phyloP scores from a whole-genome alignment of 1,139 yeast genomes.

The Taphrina populina region DNA sequence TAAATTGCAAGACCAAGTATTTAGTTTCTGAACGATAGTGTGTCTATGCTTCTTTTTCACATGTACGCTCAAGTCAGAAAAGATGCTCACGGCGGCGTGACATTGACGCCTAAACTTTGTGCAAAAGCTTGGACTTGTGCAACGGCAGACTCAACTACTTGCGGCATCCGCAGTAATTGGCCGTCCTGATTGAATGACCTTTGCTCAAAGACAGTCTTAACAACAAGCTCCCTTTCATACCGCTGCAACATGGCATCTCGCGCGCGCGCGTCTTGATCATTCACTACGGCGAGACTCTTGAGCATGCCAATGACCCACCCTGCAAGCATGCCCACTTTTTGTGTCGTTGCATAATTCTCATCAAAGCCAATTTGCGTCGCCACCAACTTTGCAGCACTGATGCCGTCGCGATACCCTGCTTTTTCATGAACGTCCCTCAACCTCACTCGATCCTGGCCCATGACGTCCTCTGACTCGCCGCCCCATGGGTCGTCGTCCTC shows the following conservation, averaged over 20 bases:
- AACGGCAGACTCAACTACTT: too few relatives aligned
- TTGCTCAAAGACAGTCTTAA: too few relatives aligned
- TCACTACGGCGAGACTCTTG: background rate
- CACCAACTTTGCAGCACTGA: constrained; percentile 7
- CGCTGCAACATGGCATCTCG: too few relatives aligned
- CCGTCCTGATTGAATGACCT: too few relatives aligned
- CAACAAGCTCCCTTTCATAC: too few relatives aligned
- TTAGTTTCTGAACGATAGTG: constrained; percentile 79
- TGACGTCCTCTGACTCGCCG: background rate
- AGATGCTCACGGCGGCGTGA: too few relatives aligned
- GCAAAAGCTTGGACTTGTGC: too few relatives aligned
- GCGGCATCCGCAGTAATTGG: too few relatives aligned
- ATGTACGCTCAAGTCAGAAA: too few relatives aligned
- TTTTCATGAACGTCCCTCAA: constrained; percentile 11
- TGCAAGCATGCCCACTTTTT: constrained; percentile 1
- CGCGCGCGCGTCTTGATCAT: too few relatives aligned
- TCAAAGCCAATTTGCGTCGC: constrained; percentile 26
- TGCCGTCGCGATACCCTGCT: constrained; percentile 30
- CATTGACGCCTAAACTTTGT: too few relatives aligned
- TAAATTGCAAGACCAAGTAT: constrained; percentile 88
- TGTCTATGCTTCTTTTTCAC: too few relatives aligned
- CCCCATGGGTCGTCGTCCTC: constrained; percentile 2
- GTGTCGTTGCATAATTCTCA: constrained; percentile 17
- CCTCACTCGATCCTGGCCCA: background rate
- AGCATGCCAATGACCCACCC: constrained; percentile 24